Conservation (phyloP, 176 grass and related monocot genomes). For the Elaeis guineensis region DNA sequence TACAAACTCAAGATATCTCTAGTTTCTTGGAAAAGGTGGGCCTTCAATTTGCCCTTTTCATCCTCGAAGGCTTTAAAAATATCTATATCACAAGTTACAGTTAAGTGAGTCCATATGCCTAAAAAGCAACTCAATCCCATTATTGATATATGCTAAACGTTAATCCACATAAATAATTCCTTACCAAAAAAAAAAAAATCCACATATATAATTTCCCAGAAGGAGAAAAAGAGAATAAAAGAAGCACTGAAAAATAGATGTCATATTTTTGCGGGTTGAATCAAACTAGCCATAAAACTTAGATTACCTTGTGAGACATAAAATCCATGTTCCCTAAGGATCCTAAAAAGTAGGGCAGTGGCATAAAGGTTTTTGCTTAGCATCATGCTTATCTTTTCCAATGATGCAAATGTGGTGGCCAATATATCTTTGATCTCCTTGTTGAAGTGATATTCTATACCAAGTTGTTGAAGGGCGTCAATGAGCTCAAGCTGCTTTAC, state of each 20-base stretch:
- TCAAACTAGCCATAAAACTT: background rate
- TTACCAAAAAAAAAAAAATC: no score
- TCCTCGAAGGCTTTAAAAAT: conserved; percentile 15
- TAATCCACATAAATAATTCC: no score
- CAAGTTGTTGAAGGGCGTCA: conserved; percentile 27
- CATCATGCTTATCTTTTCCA: background rate
- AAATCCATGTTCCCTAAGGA: conserved; percentile 31
- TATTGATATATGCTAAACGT: no score
- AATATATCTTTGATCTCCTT: conserved; percentile 22
- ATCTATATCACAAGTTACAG: background rate
- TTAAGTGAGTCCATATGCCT: no score
- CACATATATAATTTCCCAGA: no score
- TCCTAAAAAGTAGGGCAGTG: conserved; percentile 26
- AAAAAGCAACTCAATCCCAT: no score
- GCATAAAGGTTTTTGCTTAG: conserved; percentile 16
- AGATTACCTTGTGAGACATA: conserved; percentile 24
- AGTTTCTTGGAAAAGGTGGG: background rate
- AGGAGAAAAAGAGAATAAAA: no score
- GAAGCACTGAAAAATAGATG: no score
- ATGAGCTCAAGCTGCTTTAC: conserved; percentile 12
- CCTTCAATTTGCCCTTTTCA: background rate
- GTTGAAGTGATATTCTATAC: conserved; percentile 39
- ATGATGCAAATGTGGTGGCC: background rate
- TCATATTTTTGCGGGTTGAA: no score
- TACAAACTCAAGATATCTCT: conserved; percentile 25